phyloP scores from a whole-genome alignment of 371 early-diverging fungal species.

The Mucor circinelloides region DNA sequence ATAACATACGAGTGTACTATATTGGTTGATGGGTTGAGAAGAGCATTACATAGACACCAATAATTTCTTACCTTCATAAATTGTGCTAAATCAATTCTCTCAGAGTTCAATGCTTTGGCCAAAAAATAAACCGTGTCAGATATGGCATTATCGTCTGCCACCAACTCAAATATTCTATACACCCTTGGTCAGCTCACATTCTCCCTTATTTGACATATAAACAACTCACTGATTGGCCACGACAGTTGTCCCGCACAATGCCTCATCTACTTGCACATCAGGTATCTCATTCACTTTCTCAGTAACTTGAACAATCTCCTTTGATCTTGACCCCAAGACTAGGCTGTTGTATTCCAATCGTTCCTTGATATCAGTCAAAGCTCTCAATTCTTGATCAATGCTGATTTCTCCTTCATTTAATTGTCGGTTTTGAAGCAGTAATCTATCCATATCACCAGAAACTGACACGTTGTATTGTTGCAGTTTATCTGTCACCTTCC shows the following conservation, averaged over 20 bases:
- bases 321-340: constrained; percentile 57
- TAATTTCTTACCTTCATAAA: constrained; percentile 67
- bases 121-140: constrained; percentile 90
- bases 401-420: constrained; percentile 69
- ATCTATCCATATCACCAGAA: constrained; percentile 58
- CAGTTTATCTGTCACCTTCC: constrained; percentile 43
- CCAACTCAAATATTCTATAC: constrained; percentile 75
- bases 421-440: constrained; percentile 56
- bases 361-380: constrained; percentile 53
- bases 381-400: constrained; percentile 58
- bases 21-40: background rate
- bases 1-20: constrained; percentile 75
- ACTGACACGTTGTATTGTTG: constrained; percentile 48
- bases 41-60: background rate
- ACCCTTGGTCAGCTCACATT: background rate
- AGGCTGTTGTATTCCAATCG: constrained; percentile 63
- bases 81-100: constrained; percentile 62
- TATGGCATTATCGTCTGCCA: constrained; percentile 88
- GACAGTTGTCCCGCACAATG: constrained; percentile 67
- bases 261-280: constrained; percentile 69
- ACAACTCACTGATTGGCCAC: constrained; percentile 77
- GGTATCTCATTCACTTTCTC: constrained; percentile 57
- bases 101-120: constrained; percentile 76
- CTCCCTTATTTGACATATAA: background rate
- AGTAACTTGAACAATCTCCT: constrained; percentile 58